phyloP scores from a whole-genome alignment of 768 basidiomycete species.

The Pleurotus eryngii region DNA sequence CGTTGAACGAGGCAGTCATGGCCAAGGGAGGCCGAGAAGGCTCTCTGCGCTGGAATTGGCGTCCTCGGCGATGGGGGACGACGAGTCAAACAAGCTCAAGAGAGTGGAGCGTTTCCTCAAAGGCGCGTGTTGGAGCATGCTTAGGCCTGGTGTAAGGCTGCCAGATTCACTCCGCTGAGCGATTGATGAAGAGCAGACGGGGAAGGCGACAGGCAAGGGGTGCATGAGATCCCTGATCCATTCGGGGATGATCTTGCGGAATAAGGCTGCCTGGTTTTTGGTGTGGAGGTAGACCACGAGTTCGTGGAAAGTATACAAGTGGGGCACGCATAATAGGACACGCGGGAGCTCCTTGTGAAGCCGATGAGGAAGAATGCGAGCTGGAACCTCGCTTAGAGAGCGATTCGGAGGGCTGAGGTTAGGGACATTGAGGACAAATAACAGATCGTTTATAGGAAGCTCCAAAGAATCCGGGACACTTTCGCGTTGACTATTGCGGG shows the following conservation, averaged over 20 bases:
- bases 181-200: neutral
- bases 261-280: constrained; percentile 33
- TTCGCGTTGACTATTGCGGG: neutral
- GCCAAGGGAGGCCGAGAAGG: constrained; percentile 9
- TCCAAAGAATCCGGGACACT: constrained; percentile 22
- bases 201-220: constrained; percentile 20
- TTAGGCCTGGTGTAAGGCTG: neutral
- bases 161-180: neutral
- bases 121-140: neutral
- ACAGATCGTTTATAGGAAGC: constrained; percentile 35
- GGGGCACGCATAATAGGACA: constrained; percentile 28
- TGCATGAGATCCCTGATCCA: constrained; percentile 36
- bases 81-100: neutral
- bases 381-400: constrained; percentile 3
- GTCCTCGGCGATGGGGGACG: neutral
- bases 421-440: constrained; percentile 33
- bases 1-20: constrained; percentile 5
- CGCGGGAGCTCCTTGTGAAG: constrained; percentile 31
- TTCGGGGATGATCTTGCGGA: constrained; percentile 31
- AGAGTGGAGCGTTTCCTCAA: neutral
- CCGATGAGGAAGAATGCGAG: constrained; percentile 25
- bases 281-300: constrained; percentile 36
- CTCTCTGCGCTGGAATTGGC: constrained; percentile 10
- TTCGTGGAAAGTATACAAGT: constrained; percentile 31
- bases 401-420: constrained; percentile 20